phyloP scores from a whole-genome alignment of 2,329 filamentous ascomycete species.

The Aspergillus sp. region DNA sequence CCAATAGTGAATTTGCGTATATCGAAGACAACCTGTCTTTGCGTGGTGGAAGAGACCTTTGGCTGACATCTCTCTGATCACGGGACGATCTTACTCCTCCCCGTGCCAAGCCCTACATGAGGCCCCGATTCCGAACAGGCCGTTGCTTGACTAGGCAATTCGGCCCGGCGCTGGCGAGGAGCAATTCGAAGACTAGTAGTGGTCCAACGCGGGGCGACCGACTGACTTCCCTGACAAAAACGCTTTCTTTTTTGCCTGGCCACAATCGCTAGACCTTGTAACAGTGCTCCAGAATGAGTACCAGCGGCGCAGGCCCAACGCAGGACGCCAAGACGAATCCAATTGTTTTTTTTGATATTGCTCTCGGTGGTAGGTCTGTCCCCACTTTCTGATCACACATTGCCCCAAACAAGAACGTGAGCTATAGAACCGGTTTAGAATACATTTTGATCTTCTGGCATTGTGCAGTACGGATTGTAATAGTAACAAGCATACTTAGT shows the following conservation, averaged over 20 bases:
- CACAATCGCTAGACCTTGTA: background rate
- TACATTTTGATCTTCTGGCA: background rate
- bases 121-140: background rate
- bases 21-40: background rate
- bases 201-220: background rate
- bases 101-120: background rate
- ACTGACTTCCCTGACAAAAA: background rate
- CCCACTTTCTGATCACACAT: background rate
- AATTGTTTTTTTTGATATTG: slow-evolving; percentile 52
- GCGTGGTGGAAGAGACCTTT: background rate
- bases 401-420: background rate
- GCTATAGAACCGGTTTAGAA: background rate
- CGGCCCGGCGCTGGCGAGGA: background rate
- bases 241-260: background rate
- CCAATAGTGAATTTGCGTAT: background rate
- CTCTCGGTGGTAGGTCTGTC: slow-evolving; percentile 44
- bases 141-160: background rate
- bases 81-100: slow-evolving; percentile 2
- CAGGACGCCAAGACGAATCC: slow-evolving; percentile 34
- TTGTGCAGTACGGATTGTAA: background rate
- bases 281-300: background rate
- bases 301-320: background rate
- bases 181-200: background rate
- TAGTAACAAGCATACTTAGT: background rate
- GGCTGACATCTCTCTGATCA: background rate